A percentile compares a stretch with the other conserved stretches of the same genome.
These are phyloP conservation scores for cucumber (Cucumis sativus) DNA, from an alignment of 306 rosid species.

Conservation along the genomic window Cucumber_9930_V3 NC_026655.2:19781501-19782000, in stretches of 20 bases:
- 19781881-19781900: neutral
- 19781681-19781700: neutral
- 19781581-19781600: slow-evolving; percentile 15
- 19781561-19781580: slow-evolving; percentile 91
- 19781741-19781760: neutral
- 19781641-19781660: neutral
- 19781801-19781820: slow-evolving; percentile 68
- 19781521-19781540: slow-evolving; percentile 70
- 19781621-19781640: neutral
- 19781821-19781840: slow-evolving; percentile 70
- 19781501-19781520: slow-evolving; percentile 30
- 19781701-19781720: neutral
- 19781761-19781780: too few relatives aligned
- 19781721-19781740: neutral
- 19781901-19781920: neutral
- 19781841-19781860: slow-evolving; percentile 81
- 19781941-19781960: neutral
- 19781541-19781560: slow-evolving; percentile 51
- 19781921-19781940: neutral
- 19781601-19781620: neutral
- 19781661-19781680: neutral
- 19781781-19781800: slow-evolving; percentile 20
- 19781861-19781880: slow-evolving; percentile 49
- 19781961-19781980: slow-evolving; percentile 28
- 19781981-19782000: slow-evolving; percentile 54